phyloP scores from a whole-genome alignment of 257 asterid species.

The Solanum chilense region DNA sequence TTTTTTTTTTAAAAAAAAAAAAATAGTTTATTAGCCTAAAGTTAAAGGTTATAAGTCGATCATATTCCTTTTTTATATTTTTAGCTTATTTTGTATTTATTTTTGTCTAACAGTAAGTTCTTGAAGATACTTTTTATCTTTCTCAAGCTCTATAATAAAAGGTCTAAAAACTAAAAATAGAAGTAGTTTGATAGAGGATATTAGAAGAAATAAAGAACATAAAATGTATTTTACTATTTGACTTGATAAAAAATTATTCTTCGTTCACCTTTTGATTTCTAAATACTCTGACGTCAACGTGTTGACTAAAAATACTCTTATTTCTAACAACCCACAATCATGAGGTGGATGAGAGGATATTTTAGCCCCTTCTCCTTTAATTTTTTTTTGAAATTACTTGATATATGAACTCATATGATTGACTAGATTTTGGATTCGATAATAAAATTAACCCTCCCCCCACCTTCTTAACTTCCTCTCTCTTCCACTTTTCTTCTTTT shows the following conservation, averaged over 20 bases:
- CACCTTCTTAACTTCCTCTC: too few species aligned
- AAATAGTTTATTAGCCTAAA: too few species aligned
- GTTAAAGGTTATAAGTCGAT: too few species aligned
- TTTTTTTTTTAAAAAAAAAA: too few species aligned
- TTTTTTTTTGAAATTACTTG: not conserved
- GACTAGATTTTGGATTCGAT: not conserved
- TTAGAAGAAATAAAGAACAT: too few species aligned
- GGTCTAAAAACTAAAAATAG: not conserved
- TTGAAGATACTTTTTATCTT: too few species aligned
- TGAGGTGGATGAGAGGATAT: not conserved
- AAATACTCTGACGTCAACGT: not conserved
- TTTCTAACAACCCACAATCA: not conserved
- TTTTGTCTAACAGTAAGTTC: too few species aligned
- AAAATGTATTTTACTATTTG: not conserved
- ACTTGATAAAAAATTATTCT: not conserved
- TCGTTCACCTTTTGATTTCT: not conserved
- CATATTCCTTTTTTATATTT: too few species aligned
- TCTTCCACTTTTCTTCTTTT: too few species aligned
- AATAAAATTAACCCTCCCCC: too few species aligned
- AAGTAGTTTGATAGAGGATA: not conserved
- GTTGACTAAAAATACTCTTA: not conserved
- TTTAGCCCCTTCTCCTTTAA: not conserved
- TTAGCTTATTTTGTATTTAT: too few species aligned
- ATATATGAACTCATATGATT: not conserved
- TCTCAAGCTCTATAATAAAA: not conserved